Percentiles rank a stretch among this genome's conserved stretches.
Evolutionary conservation across 768 basidiomycete genomes (phyloP).

Genomic region (Candolleomyces aberdarensis): DNA sequence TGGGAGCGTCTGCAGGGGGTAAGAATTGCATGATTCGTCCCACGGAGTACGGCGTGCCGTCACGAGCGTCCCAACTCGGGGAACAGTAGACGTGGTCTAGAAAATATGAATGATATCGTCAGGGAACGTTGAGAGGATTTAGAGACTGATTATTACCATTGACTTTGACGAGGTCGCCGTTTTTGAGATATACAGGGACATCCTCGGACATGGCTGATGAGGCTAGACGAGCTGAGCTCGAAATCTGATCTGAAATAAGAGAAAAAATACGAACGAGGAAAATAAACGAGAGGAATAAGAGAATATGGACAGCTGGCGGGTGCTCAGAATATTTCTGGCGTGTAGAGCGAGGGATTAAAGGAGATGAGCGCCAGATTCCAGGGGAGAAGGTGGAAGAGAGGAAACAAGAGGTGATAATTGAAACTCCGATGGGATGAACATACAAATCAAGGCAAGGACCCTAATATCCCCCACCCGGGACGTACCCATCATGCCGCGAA

Average conservation of each 20-base stretch:
- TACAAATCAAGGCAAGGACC: not conserved
- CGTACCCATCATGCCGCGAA: not conserved
- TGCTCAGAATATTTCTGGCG: constrained; percentile 19
- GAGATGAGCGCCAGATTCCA: constrained; percentile 24
- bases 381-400: constrained; percentile 35
- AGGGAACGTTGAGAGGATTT: constrained; percentile 12
- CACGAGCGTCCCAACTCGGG: constrained; percentile 86
- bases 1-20: constrained; percentile 70
- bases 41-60: constrained; percentile 93
- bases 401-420: constrained; percentile 37
- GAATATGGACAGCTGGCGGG: constrained; percentile 18
- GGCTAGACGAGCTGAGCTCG: constrained; percentile 26
- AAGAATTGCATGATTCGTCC: constrained; percentile 97
- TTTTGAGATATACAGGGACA: constrained; percentile 64
- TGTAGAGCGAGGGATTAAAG: constrained; percentile 15
- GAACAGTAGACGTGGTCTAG: constrained; percentile 97
- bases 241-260: constrained; percentile 23
- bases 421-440: constrained; percentile 36
- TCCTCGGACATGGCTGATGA: constrained; percentile 15
- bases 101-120: constrained; percentile 23
- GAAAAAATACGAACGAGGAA: constrained; percentile 28
- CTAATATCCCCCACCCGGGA: not conserved
- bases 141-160: constrained; percentile 59
- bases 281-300: constrained; percentile 16
- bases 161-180: constrained; percentile 79